A percentile compares a stretch with the other conserved stretches of the same genome.
Evolutionary conservation across 306 rosid genomes (phyloP).

Genomic region (Malus orientalis): DNA sequence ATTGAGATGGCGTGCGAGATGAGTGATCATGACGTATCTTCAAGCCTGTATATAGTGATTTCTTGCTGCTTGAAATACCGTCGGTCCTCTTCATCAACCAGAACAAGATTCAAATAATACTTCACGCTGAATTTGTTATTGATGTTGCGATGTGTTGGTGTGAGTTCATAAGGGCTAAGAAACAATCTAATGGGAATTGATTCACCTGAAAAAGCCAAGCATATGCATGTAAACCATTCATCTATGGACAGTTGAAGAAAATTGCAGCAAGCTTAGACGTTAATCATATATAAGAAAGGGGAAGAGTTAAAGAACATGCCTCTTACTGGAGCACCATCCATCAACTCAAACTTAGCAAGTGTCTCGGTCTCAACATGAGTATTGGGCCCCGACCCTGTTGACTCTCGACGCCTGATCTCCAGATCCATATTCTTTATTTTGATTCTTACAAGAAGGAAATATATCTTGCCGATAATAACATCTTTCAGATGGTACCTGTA

Average conservation of each 20-base stretch:
- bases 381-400: slow-evolving; percentile 95
- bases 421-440: slow-evolving; percentile 97
- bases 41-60: slow-evolving; percentile 87
- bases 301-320: slow-evolving; percentile 40
- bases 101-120: slow-evolving; percentile 90
- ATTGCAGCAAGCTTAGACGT: background rate
- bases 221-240: slow-evolving; percentile 1
- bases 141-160: slow-evolving; percentile 90
- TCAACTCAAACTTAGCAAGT: slow-evolving; percentile 89
- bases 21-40: slow-evolving; percentile 52
- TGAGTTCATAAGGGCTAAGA: slow-evolving; percentile 96
- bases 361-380: slow-evolving; percentile 99
- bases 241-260: background rate
- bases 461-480: slow-evolving; percentile 91
- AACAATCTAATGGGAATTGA: slow-evolving; percentile 96
- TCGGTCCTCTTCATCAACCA: slow-evolving; percentile 95
- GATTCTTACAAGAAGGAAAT: slow-evolving; percentile 96
- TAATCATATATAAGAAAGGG: background rate
- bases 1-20: slow-evolving; percentile 7
- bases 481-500: slow-evolving; percentile 93
- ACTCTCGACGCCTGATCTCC: slow-evolving; percentile 94
- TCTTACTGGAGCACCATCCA: slow-evolving; percentile 99
- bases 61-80: slow-evolving; percentile 99
- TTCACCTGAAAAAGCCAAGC: slow-evolving; percentile 57
- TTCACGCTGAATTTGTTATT: slow-evolving; percentile 97